phyloP scores from a whole-genome alignment of 1,139 yeast genomes.

The Candida freyschussii region DNA sequence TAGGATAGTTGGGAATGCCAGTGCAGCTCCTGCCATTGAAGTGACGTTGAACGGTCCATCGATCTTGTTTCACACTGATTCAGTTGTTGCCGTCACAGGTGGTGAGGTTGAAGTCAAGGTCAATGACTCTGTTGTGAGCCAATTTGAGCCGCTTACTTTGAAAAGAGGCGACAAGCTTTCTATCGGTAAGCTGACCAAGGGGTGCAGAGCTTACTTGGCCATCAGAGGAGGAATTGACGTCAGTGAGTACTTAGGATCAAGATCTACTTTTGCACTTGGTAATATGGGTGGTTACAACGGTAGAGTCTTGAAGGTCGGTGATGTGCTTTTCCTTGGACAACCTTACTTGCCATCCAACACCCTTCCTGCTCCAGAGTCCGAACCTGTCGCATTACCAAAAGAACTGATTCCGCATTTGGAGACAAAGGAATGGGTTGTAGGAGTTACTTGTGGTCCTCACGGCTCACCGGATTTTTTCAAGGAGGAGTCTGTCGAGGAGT shows the following conservation, averaged over 20 bases:
- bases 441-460: conserved; percentile 95
- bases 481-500: conserved; percentile 66
- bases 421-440: conserved; percentile 72
- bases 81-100: conserved; percentile 80
- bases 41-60: conserved; percentile 85
- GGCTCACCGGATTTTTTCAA: conserved; percentile 94
- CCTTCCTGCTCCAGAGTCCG: conserved; percentile 65
- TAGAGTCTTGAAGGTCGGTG: conserved; percentile 85
- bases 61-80: conserved; percentile 72
- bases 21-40: conserved; percentile 83
- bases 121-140: conserved; percentile 52
- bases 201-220: conserved; percentile 88
- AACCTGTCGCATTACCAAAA: conserved; percentile 53
- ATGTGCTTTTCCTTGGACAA: conserved; percentile 80
- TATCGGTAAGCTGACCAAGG: conserved; percentile 75
- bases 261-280: conserved; percentile 94
- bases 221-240: conserved; percentile 93
- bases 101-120: conserved; percentile 66
- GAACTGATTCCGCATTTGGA: conserved; percentile 50
- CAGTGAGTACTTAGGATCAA: conserved; percentile 89
- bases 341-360: conserved; percentile 64
- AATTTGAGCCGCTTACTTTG: conserved; percentile 68
- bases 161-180: conserved; percentile 70
- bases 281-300: conserved; percentile 95
- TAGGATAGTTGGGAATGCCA: conserved; percentile 81